Base-by-base conservation (phyloP, 2,329 filamentous ascomycete genomes). In the Colletotrichum graminicola region DNA sequence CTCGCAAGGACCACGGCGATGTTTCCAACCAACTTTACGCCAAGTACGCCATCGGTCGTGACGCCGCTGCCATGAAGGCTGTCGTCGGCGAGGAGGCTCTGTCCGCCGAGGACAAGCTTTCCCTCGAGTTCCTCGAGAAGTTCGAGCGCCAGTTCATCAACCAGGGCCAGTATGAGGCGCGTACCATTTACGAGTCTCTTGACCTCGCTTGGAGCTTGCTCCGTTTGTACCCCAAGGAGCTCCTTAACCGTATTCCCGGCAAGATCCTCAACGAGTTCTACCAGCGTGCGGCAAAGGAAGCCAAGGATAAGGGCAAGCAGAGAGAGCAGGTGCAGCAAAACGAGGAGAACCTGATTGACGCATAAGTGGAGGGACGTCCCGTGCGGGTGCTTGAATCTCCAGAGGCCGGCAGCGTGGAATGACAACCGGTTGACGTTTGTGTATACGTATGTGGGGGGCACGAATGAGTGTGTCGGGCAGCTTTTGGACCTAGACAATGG, bases 21-120 rank as follows among this genome's bases (percentile, higher is more conserved):
- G 96, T 99, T 62, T 99, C 96, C 76, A 99, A 99, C 88, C 96
- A 99, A 88, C 90, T 99, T 75, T 99, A 99, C 82, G 96, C 96
- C 84, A 99, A 99, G 86, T 99, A 99, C 82, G 96, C 96, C 82
- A 98, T 99, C 80, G 96, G 96, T 80, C 95, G 95, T 88, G 96
- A 99, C 79, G 96, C 96, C 26, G 95, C 97, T 47, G 93, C 94
- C 81, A 99, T 99, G 96, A 99, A 98, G 87, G 96, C 96, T 73
- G 96, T 99, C 82, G 96, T 99, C 71, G 96, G 96, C 85, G 97
- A 99, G 85, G 96, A 99, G 82, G 96, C 96, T 43, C 84, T 99
- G 79, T 97, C 94, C 36, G 89, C 93, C 66, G 96, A 99, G 85
- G 96, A 99, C 85, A 98, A 98, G 87, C 90, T 98, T 70, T 97